phyloP scores from a whole-genome alignment of 225 moss, liverwort and hornwort genomes.

The Marchantia polymorpha region DNA sequence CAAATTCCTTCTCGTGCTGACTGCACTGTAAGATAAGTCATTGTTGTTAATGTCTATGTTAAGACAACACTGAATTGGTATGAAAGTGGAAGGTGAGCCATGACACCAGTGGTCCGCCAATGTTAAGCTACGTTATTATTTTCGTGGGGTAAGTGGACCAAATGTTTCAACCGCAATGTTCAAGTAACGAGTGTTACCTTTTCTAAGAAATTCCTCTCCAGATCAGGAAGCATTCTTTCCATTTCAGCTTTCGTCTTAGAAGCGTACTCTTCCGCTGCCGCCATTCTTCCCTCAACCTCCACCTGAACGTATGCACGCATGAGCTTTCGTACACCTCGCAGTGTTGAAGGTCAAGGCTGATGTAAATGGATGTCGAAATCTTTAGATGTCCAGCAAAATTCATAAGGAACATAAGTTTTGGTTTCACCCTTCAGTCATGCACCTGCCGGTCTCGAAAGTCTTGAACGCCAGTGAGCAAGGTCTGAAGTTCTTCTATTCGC shows the following conservation, averaged over 20 bases:
- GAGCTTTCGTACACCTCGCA: not conserved
- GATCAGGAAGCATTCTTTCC: slow-evolving; percentile 34
- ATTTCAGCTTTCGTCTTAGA: slow-evolving; percentile 32
- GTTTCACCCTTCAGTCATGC: too few relatives aligned
- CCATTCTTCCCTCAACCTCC: slow-evolving; percentile 42
- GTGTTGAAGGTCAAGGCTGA: not conserved
- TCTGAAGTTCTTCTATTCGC: slow-evolving; percentile 26
- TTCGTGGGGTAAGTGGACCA: too few relatives aligned
- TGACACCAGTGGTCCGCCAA: too few relatives aligned
- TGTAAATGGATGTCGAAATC: not conserved
- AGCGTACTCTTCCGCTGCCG: slow-evolving; percentile 32
- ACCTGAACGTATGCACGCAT: slow-evolving; percentile 15
- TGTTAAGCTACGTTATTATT: too few relatives aligned
- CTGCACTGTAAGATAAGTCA: slow-evolving; percentile 26
- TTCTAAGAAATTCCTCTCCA: slow-evolving; percentile 44
- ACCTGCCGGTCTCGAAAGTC: slow-evolving; percentile 37
- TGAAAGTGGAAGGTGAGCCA: too few relatives aligned
- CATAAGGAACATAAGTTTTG: not conserved
- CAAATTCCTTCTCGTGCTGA: slow-evolving; percentile 35
- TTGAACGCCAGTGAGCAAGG: slow-evolving; percentile 20
- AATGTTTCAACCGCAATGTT: too few relatives aligned
- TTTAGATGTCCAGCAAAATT: not conserved
- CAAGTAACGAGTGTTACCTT: slow-evolving; percentile 23
- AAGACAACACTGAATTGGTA: too few relatives aligned
- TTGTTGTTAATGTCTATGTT: not conserved